Conservation (phyloP, 495 filamentous ascomycete species). For the Bacidia rubella region DNA sequence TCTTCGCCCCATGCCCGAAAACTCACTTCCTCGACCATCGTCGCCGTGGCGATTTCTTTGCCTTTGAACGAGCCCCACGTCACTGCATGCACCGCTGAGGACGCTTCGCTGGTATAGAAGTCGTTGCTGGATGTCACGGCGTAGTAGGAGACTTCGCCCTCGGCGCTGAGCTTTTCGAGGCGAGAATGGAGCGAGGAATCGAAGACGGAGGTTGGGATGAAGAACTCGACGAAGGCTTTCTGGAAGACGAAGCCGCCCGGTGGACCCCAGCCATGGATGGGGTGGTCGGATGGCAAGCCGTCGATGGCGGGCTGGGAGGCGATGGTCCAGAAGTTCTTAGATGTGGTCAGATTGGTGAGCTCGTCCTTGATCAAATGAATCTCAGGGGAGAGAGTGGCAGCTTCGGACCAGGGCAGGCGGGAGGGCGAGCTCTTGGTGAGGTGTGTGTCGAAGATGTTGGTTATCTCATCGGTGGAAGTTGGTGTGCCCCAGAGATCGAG, state of each 20-base stretch:
- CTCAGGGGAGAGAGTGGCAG: constrained; percentile 61
- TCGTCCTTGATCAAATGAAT: constrained; percentile 62
- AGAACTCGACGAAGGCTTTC: constrained; percentile 96
- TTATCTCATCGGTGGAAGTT: constrained; percentile 52
- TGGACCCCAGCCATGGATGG: constrained; percentile 90
- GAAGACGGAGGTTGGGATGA: constrained; percentile 63
- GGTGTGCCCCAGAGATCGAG: constrained; percentile 75
- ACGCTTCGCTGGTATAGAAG: constrained; percentile 48
- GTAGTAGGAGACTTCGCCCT: constrained; percentile 66
- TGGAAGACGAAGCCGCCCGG: constrained; percentile 91
- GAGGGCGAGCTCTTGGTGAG: constrained; percentile 58
- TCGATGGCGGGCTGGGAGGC: constrained; percentile 95
- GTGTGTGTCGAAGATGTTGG: constrained; percentile 62
- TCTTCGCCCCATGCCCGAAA: constrained; percentile 94
- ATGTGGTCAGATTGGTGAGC: constrained; percentile 57
- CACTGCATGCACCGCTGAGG: constrained; percentile 69
- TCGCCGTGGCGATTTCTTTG: constrained; percentile 94
- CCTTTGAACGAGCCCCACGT: constrained; percentile 95
- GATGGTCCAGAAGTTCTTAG: constrained; percentile 82
- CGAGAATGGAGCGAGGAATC: constrained; percentile 39
- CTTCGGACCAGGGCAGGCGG: constrained; percentile 84
- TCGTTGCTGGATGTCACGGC: constrained; percentile 60
- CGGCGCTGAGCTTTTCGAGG: constrained; percentile 40
- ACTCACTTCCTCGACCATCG: constrained; percentile 92
- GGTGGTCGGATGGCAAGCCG: constrained; percentile 57